phyloP scores from a whole-genome alignment of 2,329 filamentous ascomycete genomes.

The Fonsecaea pedrosoi region DNA sequence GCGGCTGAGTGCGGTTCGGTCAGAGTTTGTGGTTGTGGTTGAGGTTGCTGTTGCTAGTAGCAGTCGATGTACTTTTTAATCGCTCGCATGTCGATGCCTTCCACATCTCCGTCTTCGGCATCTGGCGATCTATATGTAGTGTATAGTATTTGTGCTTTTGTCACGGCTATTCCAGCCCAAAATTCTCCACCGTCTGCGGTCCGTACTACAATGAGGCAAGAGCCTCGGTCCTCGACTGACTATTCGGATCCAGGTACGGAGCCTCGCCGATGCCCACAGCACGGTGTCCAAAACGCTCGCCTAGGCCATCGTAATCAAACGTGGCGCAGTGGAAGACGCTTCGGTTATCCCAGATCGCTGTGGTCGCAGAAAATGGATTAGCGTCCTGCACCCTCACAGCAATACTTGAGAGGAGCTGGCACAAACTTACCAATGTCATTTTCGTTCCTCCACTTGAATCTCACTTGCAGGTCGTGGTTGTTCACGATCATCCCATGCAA shows the following conservation, averaged over 20 bases:
- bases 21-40: no score
- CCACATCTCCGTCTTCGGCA: neutral
- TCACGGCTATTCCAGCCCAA: neutral
- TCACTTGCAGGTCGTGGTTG: slow-evolving; percentile 60
- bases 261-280: slow-evolving; percentile 46
- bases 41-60: no score
- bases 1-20: no score
- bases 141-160: neutral
- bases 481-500: slow-evolving; percentile 52
- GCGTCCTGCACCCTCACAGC: neutral
- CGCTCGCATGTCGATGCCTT: neutral
- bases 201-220: neutral
- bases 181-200: neutral
- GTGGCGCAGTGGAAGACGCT: slow-evolving; percentile 45
- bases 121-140: neutral
- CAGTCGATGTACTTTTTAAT: neutral
- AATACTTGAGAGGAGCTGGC: neutral
- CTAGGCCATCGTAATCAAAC: slow-evolving; percentile 44
- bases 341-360: slow-evolving; percentile 48
- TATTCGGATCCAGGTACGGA: slow-evolving; percentile 46
- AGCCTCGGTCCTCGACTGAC: slow-evolving; percentile 37
- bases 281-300: slow-evolving; percentile 43
- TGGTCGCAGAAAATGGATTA: neutral
- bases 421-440: slow-evolving; percentile 53
- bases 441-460: slow-evolving; percentile 57